These are phyloP conservation scores for Cicer bijugum DNA, from an alignment of 306 rosid species.

Conservation along the genomic window DNA sequence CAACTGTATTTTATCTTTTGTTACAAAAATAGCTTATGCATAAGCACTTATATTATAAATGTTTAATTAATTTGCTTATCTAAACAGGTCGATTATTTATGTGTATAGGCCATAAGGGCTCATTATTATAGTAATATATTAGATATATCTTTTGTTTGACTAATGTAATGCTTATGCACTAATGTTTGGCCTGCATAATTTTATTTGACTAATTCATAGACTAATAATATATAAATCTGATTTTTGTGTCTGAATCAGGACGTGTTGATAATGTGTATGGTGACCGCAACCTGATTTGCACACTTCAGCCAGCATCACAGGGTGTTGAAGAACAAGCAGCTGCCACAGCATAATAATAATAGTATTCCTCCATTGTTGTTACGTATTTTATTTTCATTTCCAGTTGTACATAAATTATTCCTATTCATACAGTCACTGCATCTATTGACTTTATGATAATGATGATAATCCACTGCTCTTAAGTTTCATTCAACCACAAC, in stretches of 20 bases:
- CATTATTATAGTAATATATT: too few species aligned
- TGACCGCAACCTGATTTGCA: constrained; percentile 97
- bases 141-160: too few species aligned
- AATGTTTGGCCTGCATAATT: constrained; percentile 7
- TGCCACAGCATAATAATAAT: constrained; percentile 61
- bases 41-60: too few species aligned
- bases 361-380: constrained; percentile 34
- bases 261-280: constrained; percentile 78
- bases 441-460: constrained; percentile 45
- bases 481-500: constrained; percentile 37
- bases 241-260: constrained; percentile 44
- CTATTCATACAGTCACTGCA: constrained; percentile 47
- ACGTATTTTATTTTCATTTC: constrained; percentile 47
- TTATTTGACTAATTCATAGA: constrained; percentile 33
- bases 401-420: constrained; percentile 49
- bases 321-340: constrained; percentile 88
- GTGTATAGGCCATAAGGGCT: too few species aligned
- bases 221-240: constrained; percentile 22
- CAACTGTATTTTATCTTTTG: too few species aligned
- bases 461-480: constrained; percentile 46
- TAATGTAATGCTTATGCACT: not conserved
- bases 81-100: too few species aligned
- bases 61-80: too few species aligned
- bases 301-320: constrained; percentile 82
- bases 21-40: too few species aligned